Evolutionary conservation across 225 moss, liverwort and hornwort species (phyloP).

Genomic region (Physcomitrellopsis africana): DNA sequence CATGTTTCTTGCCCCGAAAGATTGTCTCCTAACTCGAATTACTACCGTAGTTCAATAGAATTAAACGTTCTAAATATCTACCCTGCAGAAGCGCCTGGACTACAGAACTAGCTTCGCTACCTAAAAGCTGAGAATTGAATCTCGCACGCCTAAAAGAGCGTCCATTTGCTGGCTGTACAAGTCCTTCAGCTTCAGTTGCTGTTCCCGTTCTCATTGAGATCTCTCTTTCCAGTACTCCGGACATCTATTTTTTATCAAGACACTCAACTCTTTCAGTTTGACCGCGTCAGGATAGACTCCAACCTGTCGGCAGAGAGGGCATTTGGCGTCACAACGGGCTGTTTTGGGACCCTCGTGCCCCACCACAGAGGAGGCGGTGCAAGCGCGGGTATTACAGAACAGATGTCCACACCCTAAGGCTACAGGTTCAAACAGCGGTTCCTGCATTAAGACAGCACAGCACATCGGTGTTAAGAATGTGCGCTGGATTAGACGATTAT

Average conservation of each 20-base stretch:
- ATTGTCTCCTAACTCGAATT: neutral
- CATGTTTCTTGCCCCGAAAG: neutral
- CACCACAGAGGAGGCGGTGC: constrained; percentile 61
- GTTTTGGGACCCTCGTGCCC: constrained; percentile 46
- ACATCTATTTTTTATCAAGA: constrained; percentile 50
- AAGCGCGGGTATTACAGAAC: constrained; percentile 74
- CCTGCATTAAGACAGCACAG: constrained; percentile 42
- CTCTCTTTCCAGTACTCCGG: constrained; percentile 52
- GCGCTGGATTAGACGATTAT: neutral
- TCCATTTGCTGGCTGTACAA: constrained; percentile 55
- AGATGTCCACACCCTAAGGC: constrained; percentile 72
- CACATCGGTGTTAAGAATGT: neutral
- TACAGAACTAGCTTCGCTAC: neutral
- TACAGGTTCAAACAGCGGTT: constrained; percentile 62
- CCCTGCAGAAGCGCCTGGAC: neutral
- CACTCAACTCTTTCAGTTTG: constrained; percentile 49
- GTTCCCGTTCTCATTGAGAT: constrained; percentile 44
- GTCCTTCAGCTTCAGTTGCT: constrained; percentile 55
- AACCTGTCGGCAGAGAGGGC: constrained; percentile 72
- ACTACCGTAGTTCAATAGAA: neutral
- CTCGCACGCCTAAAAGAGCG: constrained; percentile 31
- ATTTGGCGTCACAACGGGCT: constrained; percentile 53
- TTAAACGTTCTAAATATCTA: neutral
- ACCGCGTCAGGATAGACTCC: constrained; percentile 54
- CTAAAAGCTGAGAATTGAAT: constrained; percentile 22